Percentiles rank a stretch among this genome's conserved stretches.
These are phyloP conservation scores for Pichia exigua DNA, from an alignment of 805 yeast genomes.

Conservation along the genomic window DNA sequence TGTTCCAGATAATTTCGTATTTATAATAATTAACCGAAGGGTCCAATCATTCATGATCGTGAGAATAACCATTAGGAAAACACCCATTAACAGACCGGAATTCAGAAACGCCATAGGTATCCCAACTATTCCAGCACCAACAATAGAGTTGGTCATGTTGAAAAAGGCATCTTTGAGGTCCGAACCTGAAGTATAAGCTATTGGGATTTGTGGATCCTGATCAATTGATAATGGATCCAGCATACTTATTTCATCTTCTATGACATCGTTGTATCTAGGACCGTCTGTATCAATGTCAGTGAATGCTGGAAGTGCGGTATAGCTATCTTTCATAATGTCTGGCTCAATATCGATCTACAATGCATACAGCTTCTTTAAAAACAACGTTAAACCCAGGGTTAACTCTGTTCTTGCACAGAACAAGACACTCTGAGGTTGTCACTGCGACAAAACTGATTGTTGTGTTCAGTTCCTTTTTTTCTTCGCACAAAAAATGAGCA, in stretches of 20 bases:
- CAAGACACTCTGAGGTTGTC: not conserved
- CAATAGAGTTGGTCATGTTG: conserved; percentile 93
- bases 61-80: conserved; percentile 48
- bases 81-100: conserved; percentile 71
- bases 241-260: conserved; percentile 12
- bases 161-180: conserved; percentile 81
- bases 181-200: conserved; percentile 24
- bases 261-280: conserved; percentile 8
- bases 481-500: not conserved
- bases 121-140: conserved; percentile 95
- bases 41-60: conserved; percentile 87
- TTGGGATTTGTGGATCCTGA: not conserved
- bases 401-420: not conserved
- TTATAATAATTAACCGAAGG: conserved; percentile 63
- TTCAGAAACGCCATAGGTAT: conserved; percentile 84
- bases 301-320: not conserved
- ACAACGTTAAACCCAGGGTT: not conserved
- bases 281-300: not conserved
- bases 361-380: not conserved
- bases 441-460: not conserved
- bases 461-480: not conserved
- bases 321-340: not conserved
- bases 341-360: not conserved
- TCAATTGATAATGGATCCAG: conserved; percentile 9
- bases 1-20: conserved; percentile 70